phyloP scores from a whole-genome alignment of 306 rosid species.

The Cucumis hystrix region DNA sequence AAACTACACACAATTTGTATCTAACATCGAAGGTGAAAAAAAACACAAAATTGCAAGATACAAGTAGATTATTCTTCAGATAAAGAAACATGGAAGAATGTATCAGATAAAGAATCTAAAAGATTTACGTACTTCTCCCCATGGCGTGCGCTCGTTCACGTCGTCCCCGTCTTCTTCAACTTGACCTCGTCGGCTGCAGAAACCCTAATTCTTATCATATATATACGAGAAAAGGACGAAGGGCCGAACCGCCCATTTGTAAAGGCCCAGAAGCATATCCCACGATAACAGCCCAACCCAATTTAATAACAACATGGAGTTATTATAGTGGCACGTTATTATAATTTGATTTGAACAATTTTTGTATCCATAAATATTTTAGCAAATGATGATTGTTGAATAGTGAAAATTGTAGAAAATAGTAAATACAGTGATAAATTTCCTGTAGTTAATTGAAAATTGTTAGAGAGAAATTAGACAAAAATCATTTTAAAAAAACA shows the following conservation, averaged over 20 bases:
- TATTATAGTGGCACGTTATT: too few species aligned
- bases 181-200: neutral
- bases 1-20: neutral
- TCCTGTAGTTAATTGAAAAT: too few species aligned
- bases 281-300: neutral
- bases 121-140: slow-evolving; percentile 1
- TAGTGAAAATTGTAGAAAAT: too few species aligned
- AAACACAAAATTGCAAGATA: neutral
- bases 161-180: neutral
- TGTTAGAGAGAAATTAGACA: too few species aligned
- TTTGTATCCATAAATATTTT: too few species aligned
- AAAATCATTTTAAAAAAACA: too few species aligned
- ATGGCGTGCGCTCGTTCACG: neutral
- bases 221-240: neutral
- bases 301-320: too few species aligned
- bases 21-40: neutral
- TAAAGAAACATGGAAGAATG: neutral
- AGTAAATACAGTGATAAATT: too few species aligned
- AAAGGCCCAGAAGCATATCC: neutral
- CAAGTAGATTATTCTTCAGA: neutral
- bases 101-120: neutral
- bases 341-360: too few species aligned
- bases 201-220: neutral
- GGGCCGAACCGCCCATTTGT: neutral
- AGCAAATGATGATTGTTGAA: too few species aligned